These are phyloP conservation scores for Datisca glomerata DNA, from an alignment of 306 rosid species.

Conservation along the genomic window DNA sequence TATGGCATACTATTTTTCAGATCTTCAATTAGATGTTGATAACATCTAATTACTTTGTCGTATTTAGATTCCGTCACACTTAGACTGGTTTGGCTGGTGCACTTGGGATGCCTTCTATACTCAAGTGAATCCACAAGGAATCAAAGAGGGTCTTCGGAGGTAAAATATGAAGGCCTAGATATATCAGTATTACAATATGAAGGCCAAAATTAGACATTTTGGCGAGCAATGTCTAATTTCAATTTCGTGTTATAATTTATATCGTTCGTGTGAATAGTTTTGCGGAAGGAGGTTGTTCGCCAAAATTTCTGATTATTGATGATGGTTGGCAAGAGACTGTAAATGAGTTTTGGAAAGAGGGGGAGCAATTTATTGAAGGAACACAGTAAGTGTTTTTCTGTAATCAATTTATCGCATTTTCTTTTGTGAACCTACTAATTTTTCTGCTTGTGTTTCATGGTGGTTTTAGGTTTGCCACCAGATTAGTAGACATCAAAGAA, in stretches of 20 bases:
- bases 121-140: slow-evolving; percentile 45
- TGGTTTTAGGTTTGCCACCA: too few relatives aligned
- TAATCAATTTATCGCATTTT: background rate
- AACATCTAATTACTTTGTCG: too few relatives aligned
- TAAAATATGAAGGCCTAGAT: slow-evolving; percentile 1
- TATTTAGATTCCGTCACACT: too few relatives aligned
- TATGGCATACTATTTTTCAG: too few relatives aligned
- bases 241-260: too few relatives aligned
- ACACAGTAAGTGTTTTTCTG: slow-evolving; percentile 30
- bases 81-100: slow-evolving; percentile 87
- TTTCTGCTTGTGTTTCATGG: slow-evolving; percentile 53
- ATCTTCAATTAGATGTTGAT: too few relatives aligned
- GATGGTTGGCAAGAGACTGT: slow-evolving; percentile 63
- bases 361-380: slow-evolving; percentile 38
- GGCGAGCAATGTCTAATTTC: too few relatives aligned
- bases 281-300: slow-evolving; percentile 54
- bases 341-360: slow-evolving; percentile 40
- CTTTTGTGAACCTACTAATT: background rate
- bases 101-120: slow-evolving; percentile 76
- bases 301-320: slow-evolving; percentile 55
- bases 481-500: slow-evolving; percentile 51
- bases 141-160: slow-evolving; percentile 56
- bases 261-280: too few relatives aligned
- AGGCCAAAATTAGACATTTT: too few relatives aligned
- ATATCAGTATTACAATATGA: too few relatives aligned